Evolutionary conservation across 768 basidiomycete species (phyloP), one percentile per base, ranked within the genome.

Genomic region (Infundibulicybe gibba): DNA sequence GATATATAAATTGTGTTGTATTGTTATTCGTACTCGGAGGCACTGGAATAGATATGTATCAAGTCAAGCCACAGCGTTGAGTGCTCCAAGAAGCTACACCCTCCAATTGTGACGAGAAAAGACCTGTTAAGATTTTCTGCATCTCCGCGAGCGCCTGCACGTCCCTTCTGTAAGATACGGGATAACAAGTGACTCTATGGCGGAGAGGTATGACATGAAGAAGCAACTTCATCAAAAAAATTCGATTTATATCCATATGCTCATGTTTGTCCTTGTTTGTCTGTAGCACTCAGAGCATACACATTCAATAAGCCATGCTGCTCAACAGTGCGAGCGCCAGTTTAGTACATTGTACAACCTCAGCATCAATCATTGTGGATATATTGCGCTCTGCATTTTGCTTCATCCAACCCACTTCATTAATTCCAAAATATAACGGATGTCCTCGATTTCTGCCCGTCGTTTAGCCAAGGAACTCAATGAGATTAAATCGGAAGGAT

Each of bases 171-270:
- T 56, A 54, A 50, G 59, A 60, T 50, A 59, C 51, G 56, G 73
- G 71, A 75, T 41, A 62, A 66, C 76, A 84, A 72, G 83, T 82
- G 83, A 85, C 83, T 85, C 83, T 85, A 83, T 74, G 54, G 81
- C 75, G 59, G 74, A 66, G 79, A 83, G 71, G 61, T 61, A 58
- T 68, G 69, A 70, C 68, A 69, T 72, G 64, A 48, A 45, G 56
- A 35, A 49, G 43, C 19, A 45, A 49, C 20, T 5, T 14, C n/a
- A n/a, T n/a, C 13, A 17, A 44, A 48, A 34, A 32, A 54, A 40
- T 8, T 6, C 2, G 2, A 19, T 3, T 60, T 65, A 64, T 71
- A 68, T 63, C 59, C 10, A 19, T 21, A 16, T n/a, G 39, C 40
- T 43, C 32, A 38, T 52, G 20, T 19, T 58, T 58, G 43, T 19